A percentile compares a stretch with the other conserved stretches of the same genome.
Evolutionary conservation across 352 stramenopile genomes (phyloP).

Genomic region (Phytophthora citrophthora): DNA sequence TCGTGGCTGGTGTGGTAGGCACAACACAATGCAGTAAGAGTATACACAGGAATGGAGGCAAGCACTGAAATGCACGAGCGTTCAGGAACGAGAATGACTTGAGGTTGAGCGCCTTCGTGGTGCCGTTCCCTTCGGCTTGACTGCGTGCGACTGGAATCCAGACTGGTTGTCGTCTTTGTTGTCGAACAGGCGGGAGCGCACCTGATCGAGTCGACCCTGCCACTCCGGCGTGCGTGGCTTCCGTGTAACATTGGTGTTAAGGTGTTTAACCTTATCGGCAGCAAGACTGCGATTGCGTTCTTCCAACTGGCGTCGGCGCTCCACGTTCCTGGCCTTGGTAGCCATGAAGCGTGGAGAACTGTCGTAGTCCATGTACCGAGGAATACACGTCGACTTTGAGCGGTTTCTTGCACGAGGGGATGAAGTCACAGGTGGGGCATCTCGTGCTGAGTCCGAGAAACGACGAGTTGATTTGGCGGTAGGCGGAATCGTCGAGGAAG

Average conservation of each 20-base stretch:
- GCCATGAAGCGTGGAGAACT: constrained; percentile 42
- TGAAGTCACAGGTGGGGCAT: constrained; percentile 1
- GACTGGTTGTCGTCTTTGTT: constrained; percentile 9
- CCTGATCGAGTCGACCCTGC: constrained; percentile 21
- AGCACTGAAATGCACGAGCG: background rate
- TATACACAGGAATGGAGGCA: background rate
- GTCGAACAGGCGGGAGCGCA: constrained; percentile 28
- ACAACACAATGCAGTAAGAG: constrained; percentile 11
- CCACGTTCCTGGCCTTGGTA: constrained; percentile 44
- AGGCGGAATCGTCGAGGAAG: constrained; percentile 4
- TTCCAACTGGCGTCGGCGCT: constrained; percentile 42
- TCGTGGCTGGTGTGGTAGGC: constrained; percentile 2
- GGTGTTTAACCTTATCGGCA: constrained; percentile 15
- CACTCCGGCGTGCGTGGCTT: constrained; percentile 17
- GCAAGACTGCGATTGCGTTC: constrained; percentile 35
- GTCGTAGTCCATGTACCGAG: constrained; percentile 47
- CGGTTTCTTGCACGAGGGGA: constrained; percentile 10
- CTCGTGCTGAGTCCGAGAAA: constrained; percentile 12
- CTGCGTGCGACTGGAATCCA: background rate
- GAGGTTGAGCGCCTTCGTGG: constrained; percentile 13
- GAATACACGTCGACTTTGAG: constrained; percentile 15
- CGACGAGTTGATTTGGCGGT: constrained; percentile 7
- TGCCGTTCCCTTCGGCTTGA: constrained; percentile 7
- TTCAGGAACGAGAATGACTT: constrained; percentile 6
- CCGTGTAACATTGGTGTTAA: constrained; percentile 5